A percentile compares a stretch with the other conserved stretches of the same genome.
phyloP scores from a whole-genome alignment of 139 green algal species.

The Coccomyxa sp. region DNA sequence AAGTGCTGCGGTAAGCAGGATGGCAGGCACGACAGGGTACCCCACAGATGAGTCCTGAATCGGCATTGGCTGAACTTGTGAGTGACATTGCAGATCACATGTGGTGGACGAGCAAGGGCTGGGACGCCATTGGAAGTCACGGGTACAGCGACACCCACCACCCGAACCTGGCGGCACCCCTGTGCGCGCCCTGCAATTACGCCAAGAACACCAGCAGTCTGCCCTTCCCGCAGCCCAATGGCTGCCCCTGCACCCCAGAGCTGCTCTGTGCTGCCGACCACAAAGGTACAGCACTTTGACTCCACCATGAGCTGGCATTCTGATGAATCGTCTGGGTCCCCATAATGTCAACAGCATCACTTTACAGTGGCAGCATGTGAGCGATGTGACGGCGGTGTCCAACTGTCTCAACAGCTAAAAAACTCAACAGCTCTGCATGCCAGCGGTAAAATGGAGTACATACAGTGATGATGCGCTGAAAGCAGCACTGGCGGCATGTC shows the following conservation, averaged over 20 bases:
- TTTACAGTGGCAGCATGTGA: too few species aligned
- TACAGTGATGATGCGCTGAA: too few species aligned
- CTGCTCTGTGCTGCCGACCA: slow-evolving; percentile 10
- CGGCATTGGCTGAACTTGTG: too few species aligned
- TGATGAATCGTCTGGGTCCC: neutral
- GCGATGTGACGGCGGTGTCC: too few species aligned
- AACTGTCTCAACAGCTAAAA: too few species aligned
- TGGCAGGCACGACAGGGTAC: too few species aligned
- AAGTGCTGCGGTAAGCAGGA: too few species aligned
- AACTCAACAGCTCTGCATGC: too few species aligned
- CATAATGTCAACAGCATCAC: neutral
- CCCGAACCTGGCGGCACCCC: slow-evolving; percentile 5
- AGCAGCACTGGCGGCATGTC: too few species aligned
- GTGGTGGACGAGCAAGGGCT: slow-evolving; percentile 7
- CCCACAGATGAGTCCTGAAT: too few species aligned
- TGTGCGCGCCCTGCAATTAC: slow-evolving; percentile 22
- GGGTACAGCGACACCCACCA: neutral
- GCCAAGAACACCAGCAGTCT: neutral
- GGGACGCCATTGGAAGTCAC: neutral
- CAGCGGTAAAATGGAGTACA: too few species aligned
- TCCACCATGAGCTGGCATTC: neutral
- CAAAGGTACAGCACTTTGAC: neutral
- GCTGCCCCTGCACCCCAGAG: slow-evolving; percentile 23
- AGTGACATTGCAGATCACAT: slow-evolving; percentile 22
- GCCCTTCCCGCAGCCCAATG: slow-evolving; percentile 9